These are phyloP conservation scores for Blastocladiella emersonii DNA, from an alignment of 371 early-diverging fungal species.

Conservation along the genomic window DNA sequence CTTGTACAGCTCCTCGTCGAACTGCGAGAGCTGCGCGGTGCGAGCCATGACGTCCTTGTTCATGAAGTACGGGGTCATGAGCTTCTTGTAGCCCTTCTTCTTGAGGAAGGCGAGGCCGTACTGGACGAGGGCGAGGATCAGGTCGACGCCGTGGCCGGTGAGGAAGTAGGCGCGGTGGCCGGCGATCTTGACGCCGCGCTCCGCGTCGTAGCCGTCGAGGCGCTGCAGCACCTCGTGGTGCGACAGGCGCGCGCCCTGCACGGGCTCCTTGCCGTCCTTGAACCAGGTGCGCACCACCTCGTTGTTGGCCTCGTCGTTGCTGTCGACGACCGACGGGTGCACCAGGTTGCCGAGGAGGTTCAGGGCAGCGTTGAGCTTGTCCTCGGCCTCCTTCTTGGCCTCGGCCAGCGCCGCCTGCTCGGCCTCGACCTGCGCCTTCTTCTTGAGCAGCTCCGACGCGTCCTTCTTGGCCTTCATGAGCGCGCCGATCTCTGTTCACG, in stretches of 20 bases:
- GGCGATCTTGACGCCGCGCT: constrained; percentile 88
- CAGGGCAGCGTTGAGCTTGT: constrained; percentile 50
- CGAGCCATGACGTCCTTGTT: constrained; percentile 93
- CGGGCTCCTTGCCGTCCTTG: constrained; percentile 42
- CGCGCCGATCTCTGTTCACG: constrained; percentile 47
- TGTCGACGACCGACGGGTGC: constrained; percentile 79
- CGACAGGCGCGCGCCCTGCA: constrained; percentile 56
- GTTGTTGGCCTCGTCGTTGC: constrained; percentile 84
- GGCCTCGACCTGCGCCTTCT: constrained; percentile 56
- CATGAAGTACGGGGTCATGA: constrained; percentile 99
- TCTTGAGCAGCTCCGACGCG: constrained; percentile 52
- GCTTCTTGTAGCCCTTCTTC: constrained; percentile 76
- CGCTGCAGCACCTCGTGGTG: constrained; percentile 90
- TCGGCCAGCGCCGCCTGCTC: constrained; percentile 53
- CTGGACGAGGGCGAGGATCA: constrained; percentile 90
- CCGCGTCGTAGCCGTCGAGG: constrained; percentile 85
- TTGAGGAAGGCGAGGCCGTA: constrained; percentile 96
- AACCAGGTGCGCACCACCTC: constrained; percentile 54
- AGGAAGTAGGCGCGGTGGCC: constrained; percentile 99
- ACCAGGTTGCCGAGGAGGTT: constrained; percentile 88
- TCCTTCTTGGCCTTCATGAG: constrained; percentile 88
- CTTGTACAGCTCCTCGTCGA: constrained; percentile 99
- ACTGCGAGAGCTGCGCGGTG: constrained; percentile 97
- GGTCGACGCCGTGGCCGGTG: constrained; percentile 86
- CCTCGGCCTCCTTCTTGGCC: constrained; percentile 60